Conservation (phyloP, 768 basidiomycete genomes). For the Phaeotremella skinneri region DNA sequence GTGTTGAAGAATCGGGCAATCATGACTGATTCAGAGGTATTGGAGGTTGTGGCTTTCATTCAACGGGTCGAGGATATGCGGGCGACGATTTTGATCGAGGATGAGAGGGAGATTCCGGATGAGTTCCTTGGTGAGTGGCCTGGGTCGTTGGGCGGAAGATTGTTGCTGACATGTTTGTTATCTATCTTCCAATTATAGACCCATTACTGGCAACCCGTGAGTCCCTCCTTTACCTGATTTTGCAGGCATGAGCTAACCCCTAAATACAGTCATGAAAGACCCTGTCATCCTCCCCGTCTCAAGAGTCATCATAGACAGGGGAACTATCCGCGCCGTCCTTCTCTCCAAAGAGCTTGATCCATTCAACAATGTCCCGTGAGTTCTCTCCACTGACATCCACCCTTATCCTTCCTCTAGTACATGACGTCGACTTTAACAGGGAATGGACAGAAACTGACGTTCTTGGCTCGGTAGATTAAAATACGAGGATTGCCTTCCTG, state of each 20-base stretch:
- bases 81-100: slow-evolving; percentile 66
- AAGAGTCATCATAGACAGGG: slow-evolving; percentile 70
- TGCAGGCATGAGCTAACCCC: slow-evolving; percentile 68
- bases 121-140: slow-evolving; percentile 76
- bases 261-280: slow-evolving; percentile 90
- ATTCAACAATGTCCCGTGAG: slow-evolving; percentile 88
- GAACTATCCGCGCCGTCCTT: slow-evolving; percentile 92
- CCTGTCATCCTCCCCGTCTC: slow-evolving; percentile 89
- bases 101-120: slow-evolving; percentile 89
- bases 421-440: no score
- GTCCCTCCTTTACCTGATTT: slow-evolving; percentile 2
- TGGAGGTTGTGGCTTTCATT: slow-evolving; percentile 67
- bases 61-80: slow-evolving; percentile 79
- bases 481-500: slow-evolving; percentile 54
- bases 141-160: background rate
- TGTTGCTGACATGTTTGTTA: slow-evolving; percentile 5
- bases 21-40: slow-evolving; percentile 75
- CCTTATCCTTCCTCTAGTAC: background rate
- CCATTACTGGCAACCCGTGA: slow-evolving; percentile 14
- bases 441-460: slow-evolving; percentile 8
- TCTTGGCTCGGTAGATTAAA: slow-evolving; percentile 31
- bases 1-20: slow-evolving; percentile 64
- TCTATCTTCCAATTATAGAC: slow-evolving; percentile 11
- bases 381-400: slow-evolving; percentile 10
- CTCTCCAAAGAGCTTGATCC: slow-evolving; percentile 90